Evolutionary conservation across 2,329 filamentous ascomycete genomes (phyloP).

Genomic region (Penicillium brevicompactum): DNA sequence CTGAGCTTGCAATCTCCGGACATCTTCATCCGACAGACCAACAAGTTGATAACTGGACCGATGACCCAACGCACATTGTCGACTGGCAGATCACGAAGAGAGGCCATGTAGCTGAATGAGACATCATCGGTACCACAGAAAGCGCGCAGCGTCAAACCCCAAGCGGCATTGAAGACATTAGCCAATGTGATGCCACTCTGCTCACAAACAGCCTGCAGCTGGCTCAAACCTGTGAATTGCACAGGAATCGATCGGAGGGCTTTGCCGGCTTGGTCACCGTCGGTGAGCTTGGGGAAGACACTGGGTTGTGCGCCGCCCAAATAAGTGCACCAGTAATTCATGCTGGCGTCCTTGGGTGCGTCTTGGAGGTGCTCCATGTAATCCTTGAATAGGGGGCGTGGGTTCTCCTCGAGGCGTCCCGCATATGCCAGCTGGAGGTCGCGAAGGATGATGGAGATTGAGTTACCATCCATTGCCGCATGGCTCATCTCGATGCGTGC

Average conservation of each 20-base stretch:
- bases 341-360: constrained; percentile 28
- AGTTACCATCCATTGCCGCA: constrained; percentile 55
- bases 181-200: constrained; percentile 50
- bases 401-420: constrained; percentile 41
- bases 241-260: constrained; percentile 34
- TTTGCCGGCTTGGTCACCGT: constrained; percentile 26
- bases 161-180: constrained; percentile 68
- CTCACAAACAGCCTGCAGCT: constrained; percentile 45
- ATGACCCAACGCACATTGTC: constrained; percentile 45
- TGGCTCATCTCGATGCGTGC: constrained; percentile 56
- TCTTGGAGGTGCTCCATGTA: constrained; percentile 36
- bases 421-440: constrained; percentile 52
- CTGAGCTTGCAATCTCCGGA: constrained; percentile 34
- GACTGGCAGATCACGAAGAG: constrained; percentile 45
- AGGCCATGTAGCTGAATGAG: constrained; percentile 50
- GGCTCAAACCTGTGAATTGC: constrained; percentile 29
- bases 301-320: constrained; percentile 37
- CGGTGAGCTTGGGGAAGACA: constrained; percentile 39
- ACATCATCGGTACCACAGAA: constrained; percentile 71
- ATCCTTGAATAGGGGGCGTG: constrained; percentile 38
- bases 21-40: constrained; percentile 48
- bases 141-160: constrained; percentile 65
- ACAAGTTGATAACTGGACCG: constrained; percentile 52
- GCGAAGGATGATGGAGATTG: constrained; percentile 51
- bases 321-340: constrained; percentile 43